Base-by-base conservation (phyloP, 257 asterid species). In the Oldenlandia corymbosa region DNA sequence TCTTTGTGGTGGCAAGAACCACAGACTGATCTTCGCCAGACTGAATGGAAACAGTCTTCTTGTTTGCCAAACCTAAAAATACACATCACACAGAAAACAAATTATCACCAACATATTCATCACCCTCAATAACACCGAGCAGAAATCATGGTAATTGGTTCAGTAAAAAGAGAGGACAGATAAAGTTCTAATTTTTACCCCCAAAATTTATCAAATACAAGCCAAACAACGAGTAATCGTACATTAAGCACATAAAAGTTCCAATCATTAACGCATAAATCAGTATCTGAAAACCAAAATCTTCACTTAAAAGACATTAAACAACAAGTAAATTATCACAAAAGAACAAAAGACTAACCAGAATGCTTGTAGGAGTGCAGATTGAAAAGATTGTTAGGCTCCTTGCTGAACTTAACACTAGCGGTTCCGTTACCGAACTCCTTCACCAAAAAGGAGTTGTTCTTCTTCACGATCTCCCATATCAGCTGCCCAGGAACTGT, bases 401-500 rank as follows among this genome's bases (percentile, higher is more conserved):
- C 98, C 72, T 83, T 91, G 81, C 90, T 77, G 84, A 88, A 91
- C 67, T 61, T 81, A 30, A 89, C 78, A 32, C 91, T 77, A 28
- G 96, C 90, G 10, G 90, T 78, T 57, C 95, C 94, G 54, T 86
- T 86, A 1, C 95, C 96, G 27, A 84, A 86, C 75, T 84, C 79
- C 84, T 84, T 88, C 67, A 88, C 96, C 76, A 88, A 56, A 62
- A 88, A 91, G 11, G 80, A 84, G 56, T 86, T 91, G 75, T 83
- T 88, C 71, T 84, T 91, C 86, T 88, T 91, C 76, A 91, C 96
- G 69, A 91, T 91, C 85, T 91, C 98, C 98, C 98, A 91, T 34
- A 91, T 84, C 71, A 91, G 75, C 68, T 83, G 98, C 60, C 95
- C 95, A 5, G 96, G 92, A 31, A 88, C 90, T 17, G 88, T 84